Percentiles rank a stretch among this genome's conserved stretches.
Conservation (phyloP, 164 flowering plant species). For the Litsea cubeba region DNA sequence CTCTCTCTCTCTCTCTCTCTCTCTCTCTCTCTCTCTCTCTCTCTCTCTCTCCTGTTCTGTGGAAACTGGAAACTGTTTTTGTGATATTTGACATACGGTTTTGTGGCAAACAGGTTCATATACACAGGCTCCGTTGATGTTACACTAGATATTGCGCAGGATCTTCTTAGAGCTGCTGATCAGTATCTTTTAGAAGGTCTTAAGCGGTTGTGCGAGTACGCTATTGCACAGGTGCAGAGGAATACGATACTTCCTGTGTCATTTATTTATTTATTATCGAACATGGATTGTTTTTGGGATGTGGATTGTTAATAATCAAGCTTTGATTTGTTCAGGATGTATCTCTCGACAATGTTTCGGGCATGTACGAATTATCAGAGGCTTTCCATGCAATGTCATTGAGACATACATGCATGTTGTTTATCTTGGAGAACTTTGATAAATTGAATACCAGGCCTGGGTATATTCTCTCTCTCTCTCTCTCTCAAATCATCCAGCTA, state of each 20-base stretch:
- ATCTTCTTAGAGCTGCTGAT: conserved; percentile 69
- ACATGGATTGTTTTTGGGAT: no score
- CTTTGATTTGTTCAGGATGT: conserved; percentile 46
- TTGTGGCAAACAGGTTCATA: conserved; percentile 39
- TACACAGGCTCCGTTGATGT: conserved; percentile 65
- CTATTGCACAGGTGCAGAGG: conserved; percentile 57
- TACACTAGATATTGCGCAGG: conserved; percentile 51
- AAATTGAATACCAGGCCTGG: conserved; percentile 60
- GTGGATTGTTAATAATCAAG: not conserved
- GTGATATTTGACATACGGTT: not conserved
- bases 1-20: not conserved
- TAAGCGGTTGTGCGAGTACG: conserved; percentile 59
- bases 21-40: not conserved
- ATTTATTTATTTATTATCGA: not conserved
- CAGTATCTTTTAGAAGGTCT: conserved; percentile 72
- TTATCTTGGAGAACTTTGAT: conserved; percentile 77
- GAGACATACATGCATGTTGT: conserved; percentile 76
- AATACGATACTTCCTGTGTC: not conserved
- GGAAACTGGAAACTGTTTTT: no score
- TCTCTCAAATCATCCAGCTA: no score
- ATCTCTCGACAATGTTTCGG: conserved; percentile 71
- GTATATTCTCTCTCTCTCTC: conserved; percentile 31
- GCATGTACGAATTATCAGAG: conserved; percentile 95
- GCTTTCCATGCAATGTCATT: conserved; percentile 83
- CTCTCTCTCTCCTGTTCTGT: not conserved